These are phyloP conservation scores for Russula brevipes DNA, from an alignment of 768 basidiomycete genomes.

Conservation along the genomic window DNA sequence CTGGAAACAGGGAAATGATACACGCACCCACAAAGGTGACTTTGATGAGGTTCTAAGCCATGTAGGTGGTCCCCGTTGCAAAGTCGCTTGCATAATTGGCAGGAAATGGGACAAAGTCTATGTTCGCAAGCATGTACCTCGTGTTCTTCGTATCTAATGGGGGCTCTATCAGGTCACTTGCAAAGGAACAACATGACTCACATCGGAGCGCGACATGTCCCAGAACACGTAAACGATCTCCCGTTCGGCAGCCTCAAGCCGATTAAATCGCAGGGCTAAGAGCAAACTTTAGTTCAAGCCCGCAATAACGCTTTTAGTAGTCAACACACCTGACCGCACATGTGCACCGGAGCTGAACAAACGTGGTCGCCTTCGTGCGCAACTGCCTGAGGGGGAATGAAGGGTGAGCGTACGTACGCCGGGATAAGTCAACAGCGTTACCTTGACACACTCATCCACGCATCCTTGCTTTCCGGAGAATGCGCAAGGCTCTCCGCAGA, in stretches of 20 bases:
- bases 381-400: conserved; percentile 34
- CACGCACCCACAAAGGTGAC: conserved; percentile 59
- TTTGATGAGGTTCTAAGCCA: conserved; percentile 36
- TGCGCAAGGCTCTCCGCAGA: conserved; percentile 50
- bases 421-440: conserved; percentile 20
- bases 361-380: conserved; percentile 51
- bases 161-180: neutral
- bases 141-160: conserved; percentile 43
- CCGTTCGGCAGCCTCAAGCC: conserved; percentile 17
- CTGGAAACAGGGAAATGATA: conserved; percentile 1
- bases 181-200: neutral
- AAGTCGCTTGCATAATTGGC: conserved; percentile 51
- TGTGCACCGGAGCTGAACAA: conserved; percentile 50
- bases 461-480: conserved; percentile 48
- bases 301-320: no score
- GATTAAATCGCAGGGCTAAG: conserved; percentile 22
- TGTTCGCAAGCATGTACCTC: conserved; percentile 46
- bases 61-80: conserved; percentile 51
- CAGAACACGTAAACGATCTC: conserved; percentile 14
- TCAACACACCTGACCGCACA: conserved; percentile 47
- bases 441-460: conserved; percentile 48
- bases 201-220: conserved; percentile 19
- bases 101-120: conserved; percentile 48
- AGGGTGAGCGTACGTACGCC: neutral
- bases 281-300: neutral